A percentile compares a stretch with the other conserved stretches of the same genome.
Evolutionary conservation across 2,329 filamentous ascomycete species (phyloP).

Genomic region (Remersonia thermophila): DNA sequence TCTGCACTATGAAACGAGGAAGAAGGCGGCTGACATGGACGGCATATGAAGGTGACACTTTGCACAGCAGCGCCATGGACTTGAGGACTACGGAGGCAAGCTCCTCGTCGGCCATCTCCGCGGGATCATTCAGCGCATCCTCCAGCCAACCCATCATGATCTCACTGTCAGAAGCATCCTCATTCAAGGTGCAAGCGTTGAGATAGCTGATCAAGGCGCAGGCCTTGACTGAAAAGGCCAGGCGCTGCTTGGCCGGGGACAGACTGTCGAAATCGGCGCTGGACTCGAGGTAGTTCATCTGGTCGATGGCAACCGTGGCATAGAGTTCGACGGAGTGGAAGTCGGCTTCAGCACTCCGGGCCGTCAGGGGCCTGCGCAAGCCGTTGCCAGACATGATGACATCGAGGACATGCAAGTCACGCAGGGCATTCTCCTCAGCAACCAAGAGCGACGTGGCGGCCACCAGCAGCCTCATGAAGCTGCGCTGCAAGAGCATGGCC

Average conservation of each 20-base stretch:
- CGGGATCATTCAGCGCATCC: slow-evolving; percentile 61
- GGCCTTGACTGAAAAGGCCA: slow-evolving; percentile 78
- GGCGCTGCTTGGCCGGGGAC: slow-evolving; percentile 71
- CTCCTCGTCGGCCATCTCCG: slow-evolving; percentile 69
- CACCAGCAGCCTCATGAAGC: slow-evolving; percentile 75
- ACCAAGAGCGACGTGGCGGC: slow-evolving; percentile 65
- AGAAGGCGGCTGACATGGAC: slow-evolving; percentile 66
- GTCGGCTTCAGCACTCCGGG: slow-evolving; percentile 36
- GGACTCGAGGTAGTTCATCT: slow-evolving; percentile 78
- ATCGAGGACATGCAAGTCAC: slow-evolving; percentile 57
- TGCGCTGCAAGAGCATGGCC: slow-evolving; percentile 80
- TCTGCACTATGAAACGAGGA: slow-evolving; percentile 79
- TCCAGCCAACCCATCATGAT: slow-evolving; percentile 76
- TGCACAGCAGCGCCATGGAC: slow-evolving; percentile 70
- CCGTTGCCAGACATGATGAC: slow-evolving; percentile 51
- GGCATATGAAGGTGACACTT: slow-evolving; percentile 59
- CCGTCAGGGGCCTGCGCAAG: slow-evolving; percentile 30
- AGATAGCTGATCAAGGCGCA: slow-evolving; percentile 71
- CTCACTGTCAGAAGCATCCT: slow-evolving; percentile 69
- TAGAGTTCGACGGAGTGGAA: slow-evolving; percentile 48
- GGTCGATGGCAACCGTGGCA: slow-evolving; percentile 62
- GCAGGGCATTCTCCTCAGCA: slow-evolving; percentile 46
- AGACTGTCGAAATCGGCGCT: slow-evolving; percentile 82
- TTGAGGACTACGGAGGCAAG: slow-evolving; percentile 70
- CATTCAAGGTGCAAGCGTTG: slow-evolving; percentile 72